These are phyloP conservation scores for Rhodotorula sp. DNA, from an alignment of 1,284 basidiomycete genomes.

Conservation along the genomic window DNA sequence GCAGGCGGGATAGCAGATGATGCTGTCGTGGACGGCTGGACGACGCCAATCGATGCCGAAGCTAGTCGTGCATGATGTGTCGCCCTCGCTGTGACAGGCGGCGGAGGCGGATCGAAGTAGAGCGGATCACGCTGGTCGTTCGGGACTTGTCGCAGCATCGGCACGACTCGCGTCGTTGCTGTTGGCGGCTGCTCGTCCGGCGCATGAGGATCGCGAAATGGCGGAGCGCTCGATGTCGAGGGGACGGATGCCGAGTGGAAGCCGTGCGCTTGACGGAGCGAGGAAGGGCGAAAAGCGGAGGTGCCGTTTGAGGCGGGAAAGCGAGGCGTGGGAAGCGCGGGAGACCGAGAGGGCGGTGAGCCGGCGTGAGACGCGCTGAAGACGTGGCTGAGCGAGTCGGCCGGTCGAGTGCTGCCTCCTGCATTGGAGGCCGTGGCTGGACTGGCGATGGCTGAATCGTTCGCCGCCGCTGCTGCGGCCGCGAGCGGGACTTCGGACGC, in stretches of 20 bases:
- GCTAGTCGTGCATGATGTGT: neutral
- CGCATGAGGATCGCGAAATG: slow-evolving; percentile 3
- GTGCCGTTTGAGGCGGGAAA: neutral
- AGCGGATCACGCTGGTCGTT: slow-evolving; percentile 40
- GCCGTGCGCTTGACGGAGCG: neutral
- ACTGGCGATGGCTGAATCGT: neutral
- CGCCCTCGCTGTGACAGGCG: neutral
- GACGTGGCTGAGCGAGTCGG: neutral
- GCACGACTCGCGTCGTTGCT: neutral
- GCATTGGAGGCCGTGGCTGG: neutral
- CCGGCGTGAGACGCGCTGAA: slow-evolving; percentile 1
- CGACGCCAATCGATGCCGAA: neutral
- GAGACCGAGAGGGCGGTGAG: slow-evolving; percentile 6
- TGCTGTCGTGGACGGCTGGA: neutral
- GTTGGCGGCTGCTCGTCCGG: neutral
- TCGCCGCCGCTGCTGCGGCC: neutral
- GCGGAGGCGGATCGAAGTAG: slow-evolving; percentile 34
- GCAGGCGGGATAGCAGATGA: neutral
- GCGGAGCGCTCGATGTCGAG: neutral
- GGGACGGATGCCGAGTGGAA: neutral
- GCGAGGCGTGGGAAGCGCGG: slow-evolving; percentile 1
- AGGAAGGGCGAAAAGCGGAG: slow-evolving; percentile 8
- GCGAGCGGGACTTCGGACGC: slow-evolving; percentile 5
- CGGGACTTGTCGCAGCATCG: slow-evolving; percentile 14
- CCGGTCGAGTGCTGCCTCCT: neutral